Conservation (phyloP, 1,139 yeast species). For the Diutina sp. region DNA sequence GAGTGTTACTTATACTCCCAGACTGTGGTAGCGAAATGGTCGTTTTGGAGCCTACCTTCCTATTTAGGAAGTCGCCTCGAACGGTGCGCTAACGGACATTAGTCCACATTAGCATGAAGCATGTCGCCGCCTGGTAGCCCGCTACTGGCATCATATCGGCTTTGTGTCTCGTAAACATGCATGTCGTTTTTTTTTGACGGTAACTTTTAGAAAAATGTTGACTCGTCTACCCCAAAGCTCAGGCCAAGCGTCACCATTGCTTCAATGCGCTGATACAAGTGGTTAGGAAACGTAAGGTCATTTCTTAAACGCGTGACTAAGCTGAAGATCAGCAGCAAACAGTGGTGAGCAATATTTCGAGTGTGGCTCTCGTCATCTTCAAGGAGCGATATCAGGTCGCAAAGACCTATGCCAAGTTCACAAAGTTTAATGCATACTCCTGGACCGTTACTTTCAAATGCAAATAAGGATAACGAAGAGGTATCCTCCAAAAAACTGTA, state of each 20-base stretch:
- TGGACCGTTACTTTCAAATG: slow-evolving; percentile 1
- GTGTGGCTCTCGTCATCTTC: background rate
- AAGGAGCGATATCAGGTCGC: background rate
- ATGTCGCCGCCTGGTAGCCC: background rate
- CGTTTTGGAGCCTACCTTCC: background rate
- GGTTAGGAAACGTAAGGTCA: background rate
- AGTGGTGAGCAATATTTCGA: background rate
- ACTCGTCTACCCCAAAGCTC: background rate
- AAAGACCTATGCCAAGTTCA: background rate
- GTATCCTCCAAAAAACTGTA: background rate
- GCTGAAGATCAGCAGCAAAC: background rate
- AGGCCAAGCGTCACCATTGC: background rate
- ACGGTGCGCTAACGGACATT: background rate
- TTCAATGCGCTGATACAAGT: background rate
- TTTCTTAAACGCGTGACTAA: background rate
- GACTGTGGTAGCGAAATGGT: background rate
- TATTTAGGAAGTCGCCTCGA: background rate
- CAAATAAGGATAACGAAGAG: background rate
- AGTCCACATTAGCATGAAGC: background rate
- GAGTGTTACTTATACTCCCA: background rate
- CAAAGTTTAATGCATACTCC: background rate
- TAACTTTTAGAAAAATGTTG: background rate
- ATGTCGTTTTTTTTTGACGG: background rate
- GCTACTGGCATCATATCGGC: background rate
- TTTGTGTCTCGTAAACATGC: background rate